These are phyloP conservation scores for Globisporangium sylvaticum DNA, from an alignment of 352 stramenopile species.

Conservation along the genomic window DNA sequence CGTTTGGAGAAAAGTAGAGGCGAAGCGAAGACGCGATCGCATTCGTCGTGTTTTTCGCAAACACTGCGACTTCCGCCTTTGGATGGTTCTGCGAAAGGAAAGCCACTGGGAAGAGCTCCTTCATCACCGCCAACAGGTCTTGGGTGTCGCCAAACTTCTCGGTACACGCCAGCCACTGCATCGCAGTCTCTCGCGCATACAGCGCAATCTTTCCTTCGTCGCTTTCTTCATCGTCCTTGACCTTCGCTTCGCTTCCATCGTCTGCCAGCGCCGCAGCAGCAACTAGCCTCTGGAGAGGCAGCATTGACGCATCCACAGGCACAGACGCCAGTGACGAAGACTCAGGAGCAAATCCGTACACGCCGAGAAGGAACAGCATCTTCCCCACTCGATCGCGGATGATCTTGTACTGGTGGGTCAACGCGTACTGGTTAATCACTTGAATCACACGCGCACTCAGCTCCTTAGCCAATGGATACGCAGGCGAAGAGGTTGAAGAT, in stretches of 20 bases:
- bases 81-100: slow-evolving; percentile 63
- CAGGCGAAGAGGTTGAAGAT: not conserved
- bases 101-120: slow-evolving; percentile 53
- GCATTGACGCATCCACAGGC: slow-evolving; percentile 9
- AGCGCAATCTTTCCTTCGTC: slow-evolving; percentile 21
- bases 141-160: slow-evolving; percentile 45
- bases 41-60: slow-evolving; percentile 60
- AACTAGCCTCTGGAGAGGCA: slow-evolving; percentile 15
- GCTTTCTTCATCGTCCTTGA: slow-evolving; percentile 7
- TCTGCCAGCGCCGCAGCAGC: slow-evolving; percentile 8
- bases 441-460: slow-evolving; percentile 27
- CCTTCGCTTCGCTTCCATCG: not conserved
- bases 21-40: slow-evolving; percentile 53
- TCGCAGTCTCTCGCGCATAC: slow-evolving; percentile 61
- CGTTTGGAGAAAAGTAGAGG: slow-evolving; percentile 25
- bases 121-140: slow-evolving; percentile 41
- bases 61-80: slow-evolving; percentile 63
- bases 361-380: slow-evolving; percentile 53
- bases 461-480: slow-evolving; percentile 17
- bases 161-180: slow-evolving; percentile 58
- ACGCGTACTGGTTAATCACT: slow-evolving; percentile 42
- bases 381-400: slow-evolving; percentile 60
- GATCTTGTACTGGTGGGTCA: slow-evolving; percentile 78
- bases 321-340: slow-evolving; percentile 3
- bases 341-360: slow-evolving; percentile 11